Conservation (phyloP, 2,329 filamentous ascomycete genomes). For the Aspergillus sp. region DNA sequence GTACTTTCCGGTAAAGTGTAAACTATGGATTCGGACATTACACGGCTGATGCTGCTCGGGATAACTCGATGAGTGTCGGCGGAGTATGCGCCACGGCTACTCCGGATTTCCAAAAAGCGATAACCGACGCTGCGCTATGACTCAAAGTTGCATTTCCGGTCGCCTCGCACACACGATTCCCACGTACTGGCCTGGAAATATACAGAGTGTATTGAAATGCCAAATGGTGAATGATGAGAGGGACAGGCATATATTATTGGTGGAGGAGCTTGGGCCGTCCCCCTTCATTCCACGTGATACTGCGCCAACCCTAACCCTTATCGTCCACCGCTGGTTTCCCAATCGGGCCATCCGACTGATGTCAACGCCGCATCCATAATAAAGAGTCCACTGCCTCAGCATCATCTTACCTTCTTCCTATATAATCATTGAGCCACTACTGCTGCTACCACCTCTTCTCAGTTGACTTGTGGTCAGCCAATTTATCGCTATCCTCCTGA, state of each 20-base stretch:
- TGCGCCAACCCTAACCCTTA: constrained; percentile 16
- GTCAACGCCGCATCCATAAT: constrained; percentile 7
- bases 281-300: too few relatives aligned
- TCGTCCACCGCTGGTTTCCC: constrained; percentile 9
- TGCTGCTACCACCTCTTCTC: not conserved
- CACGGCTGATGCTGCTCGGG: too few relatives aligned
- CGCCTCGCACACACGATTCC: too few relatives aligned
- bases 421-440: too few relatives aligned
- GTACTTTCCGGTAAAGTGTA: too few relatives aligned
- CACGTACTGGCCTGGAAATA: too few relatives aligned
- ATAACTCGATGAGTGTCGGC: not conserved
- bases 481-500: constrained; percentile 1
- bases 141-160: constrained; percentile 2
- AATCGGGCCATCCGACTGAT: constrained; percentile 15
- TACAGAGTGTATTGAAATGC: too few relatives aligned
- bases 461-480: not conserved
- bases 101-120: not conserved
- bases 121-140: constrained; percentile 7
- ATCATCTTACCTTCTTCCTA: too few relatives aligned
- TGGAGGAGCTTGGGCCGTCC: too few relatives aligned
- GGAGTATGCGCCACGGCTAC: not conserved
- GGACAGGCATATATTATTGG: too few relatives aligned
- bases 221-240: too few relatives aligned
- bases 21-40: too few relatives aligned
- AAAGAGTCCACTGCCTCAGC: not conserved